A percentile compares a stretch with the other conserved stretches of the same genome.
phyloP scores from a whole-genome alignment of 208 protist species.

The Trypanosoma cruzi region DNA sequence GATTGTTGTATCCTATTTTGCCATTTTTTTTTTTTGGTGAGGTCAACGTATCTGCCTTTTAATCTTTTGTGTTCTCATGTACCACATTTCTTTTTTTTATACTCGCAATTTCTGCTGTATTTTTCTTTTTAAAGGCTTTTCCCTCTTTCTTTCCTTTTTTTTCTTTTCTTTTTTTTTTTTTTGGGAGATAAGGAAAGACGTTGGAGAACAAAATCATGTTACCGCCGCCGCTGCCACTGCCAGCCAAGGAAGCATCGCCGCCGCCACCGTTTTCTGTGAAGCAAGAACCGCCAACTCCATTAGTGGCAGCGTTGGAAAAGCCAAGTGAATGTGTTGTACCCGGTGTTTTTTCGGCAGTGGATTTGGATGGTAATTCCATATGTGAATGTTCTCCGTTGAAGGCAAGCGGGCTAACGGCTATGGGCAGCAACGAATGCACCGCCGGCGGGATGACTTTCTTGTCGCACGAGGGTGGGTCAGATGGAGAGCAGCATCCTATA shows the following conservation, averaged over 20 bases:
- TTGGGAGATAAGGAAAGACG: background rate
- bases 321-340: background rate
- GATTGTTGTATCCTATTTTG: background rate
- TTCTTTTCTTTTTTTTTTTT: background rate
- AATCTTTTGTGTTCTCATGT: background rate
- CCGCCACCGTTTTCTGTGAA: constrained; percentile 10
- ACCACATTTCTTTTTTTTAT: background rate
- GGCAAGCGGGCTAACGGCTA: background rate
- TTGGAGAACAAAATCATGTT: background rate
- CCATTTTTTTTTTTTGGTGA: background rate
- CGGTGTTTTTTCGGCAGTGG: background rate
- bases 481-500: background rate
- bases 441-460: background rate
- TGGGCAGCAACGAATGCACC: background rate
- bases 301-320: background rate
- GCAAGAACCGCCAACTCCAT: too few relatives aligned
- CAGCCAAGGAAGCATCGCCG: background rate
- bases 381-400: background rate
- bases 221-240: constrained; percentile 15
- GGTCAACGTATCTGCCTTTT: too few relatives aligned
- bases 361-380: background rate
- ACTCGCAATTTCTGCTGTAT: background rate
- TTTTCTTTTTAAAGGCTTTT: background rate
- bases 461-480: background rate
- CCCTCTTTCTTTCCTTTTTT: too few relatives aligned